Evolutionary conservation across 1,284 basidiomycete genomes (phyloP).

Genomic region (Gymnopus androsaceus): DNA sequence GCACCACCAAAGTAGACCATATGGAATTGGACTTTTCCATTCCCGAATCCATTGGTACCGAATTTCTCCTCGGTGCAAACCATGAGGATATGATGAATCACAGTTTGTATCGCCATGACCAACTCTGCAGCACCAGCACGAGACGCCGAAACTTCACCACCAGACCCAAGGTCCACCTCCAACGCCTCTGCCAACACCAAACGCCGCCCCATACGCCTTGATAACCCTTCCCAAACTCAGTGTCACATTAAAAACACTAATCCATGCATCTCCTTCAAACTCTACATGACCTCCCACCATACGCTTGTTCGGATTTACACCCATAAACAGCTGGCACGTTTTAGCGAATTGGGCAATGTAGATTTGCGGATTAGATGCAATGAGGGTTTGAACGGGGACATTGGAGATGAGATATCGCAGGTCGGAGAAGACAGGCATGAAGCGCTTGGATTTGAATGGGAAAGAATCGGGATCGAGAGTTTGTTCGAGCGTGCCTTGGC

Average conservation of each 20-base stretch:
- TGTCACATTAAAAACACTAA: constrained; percentile 90
- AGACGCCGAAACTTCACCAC: neutral
- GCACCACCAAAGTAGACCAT: constrained; percentile 63
- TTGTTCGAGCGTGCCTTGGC: neutral
- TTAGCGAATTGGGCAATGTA: constrained; percentile 50
- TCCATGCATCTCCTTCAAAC: constrained; percentile 94
- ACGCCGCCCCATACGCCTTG: constrained; percentile 86
- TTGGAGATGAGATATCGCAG: constrained; percentile 78
- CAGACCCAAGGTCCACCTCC: too few relatives aligned
- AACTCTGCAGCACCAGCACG: constrained; percentile 58
- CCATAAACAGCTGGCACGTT: constrained; percentile 87
- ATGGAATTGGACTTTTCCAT: constrained; percentile 62
- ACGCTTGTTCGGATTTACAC: constrained; percentile 87
- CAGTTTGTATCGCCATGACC: constrained; percentile 66
- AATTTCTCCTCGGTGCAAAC: constrained; percentile 69
- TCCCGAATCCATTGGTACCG: constrained; percentile 66
- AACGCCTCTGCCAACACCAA: constrained; percentile 37
- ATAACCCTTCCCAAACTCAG: constrained; percentile 85
- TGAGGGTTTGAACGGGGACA: constrained; percentile 70
- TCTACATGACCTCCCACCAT: constrained; percentile 84
- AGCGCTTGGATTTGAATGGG: constrained; percentile 91
- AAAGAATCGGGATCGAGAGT: constrained; percentile 71
- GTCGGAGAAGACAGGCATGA: constrained; percentile 88
- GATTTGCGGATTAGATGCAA: constrained; percentile 49
- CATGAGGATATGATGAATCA: constrained; percentile 74